Base-by-base conservation (phyloP, 306 rosid genomes). In the Dalbergia cultrata region DNA sequence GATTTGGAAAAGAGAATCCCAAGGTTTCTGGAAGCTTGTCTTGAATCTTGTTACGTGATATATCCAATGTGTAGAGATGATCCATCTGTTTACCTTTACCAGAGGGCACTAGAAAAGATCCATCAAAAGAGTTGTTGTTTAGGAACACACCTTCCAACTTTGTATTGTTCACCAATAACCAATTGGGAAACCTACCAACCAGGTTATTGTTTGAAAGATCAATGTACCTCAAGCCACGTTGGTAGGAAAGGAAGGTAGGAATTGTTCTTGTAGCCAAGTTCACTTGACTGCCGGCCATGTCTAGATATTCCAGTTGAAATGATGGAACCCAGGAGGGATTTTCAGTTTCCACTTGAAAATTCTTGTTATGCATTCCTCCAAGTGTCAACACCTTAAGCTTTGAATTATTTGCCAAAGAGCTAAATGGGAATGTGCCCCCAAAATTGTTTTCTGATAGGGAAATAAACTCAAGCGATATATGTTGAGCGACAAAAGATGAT, bases 261-360 rank as follows among this genome's bases (percentile, higher is more conserved):
- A 78, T 45, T 0, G 0, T 13, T 34, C 13, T 19, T 35, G 82
- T 13, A 7, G 59, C 16, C 10, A 17, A 45, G 37, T 73, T 73
- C 9, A 83, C 34, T 9, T 19, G 4, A 13, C 45, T 78, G 37
- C 3, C 0, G 9, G 10, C 0, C 13, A 77, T 7, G 43, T 0
- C 3, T 4, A 78, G 59, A 18, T 7, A 4, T 56, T 64, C 59
- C 47, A 78, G 67, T 13, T 83, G 83, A 83, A 83, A 82, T 14
- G 78, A 17, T 41, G 82, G 67, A 0, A 21, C 7, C 78, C 73
- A 76, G 17, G 52, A 14, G 0, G 54, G 74, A 22, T 52, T 61
- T 77, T 82, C 86, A 22, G 79, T 71, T 53, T 83, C 86, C 50
- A 82, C 26, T 52, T 79, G 58, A 11, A 80, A 63, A 47, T 47